These are phyloP conservation scores for Hortaea werneckii DNA, from an alignment of 2,329 filamentous ascomycete genomes.

Conservation along the genomic window DNA sequence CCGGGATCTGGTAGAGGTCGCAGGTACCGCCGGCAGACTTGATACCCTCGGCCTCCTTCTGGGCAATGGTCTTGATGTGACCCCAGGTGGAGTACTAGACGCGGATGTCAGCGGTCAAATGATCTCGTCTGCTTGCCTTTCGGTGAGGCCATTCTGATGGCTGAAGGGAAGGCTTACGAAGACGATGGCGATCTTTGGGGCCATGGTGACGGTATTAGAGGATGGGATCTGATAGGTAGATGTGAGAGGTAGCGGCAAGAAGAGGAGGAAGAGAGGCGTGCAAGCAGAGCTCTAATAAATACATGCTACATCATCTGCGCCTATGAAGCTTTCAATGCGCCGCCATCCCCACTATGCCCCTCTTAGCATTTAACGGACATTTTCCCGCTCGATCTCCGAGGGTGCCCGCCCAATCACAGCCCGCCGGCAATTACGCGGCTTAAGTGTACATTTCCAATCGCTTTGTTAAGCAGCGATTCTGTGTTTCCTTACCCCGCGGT, in stretches of 20 bases:
- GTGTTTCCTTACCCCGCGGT: too few relatives aligned
- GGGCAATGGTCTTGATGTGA: conserved; percentile 73
- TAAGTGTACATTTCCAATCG: background rate
- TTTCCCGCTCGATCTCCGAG: background rate
- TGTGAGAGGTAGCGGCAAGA: background rate
- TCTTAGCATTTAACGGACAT: background rate
- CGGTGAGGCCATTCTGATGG: too few relatives aligned
- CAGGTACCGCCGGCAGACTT: conserved; percentile 73
- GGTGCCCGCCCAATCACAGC: background rate
- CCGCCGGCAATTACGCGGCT: background rate
- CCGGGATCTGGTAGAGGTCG: conserved; percentile 77
- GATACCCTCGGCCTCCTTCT: conserved; percentile 85
- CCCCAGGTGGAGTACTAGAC: conserved; percentile 84
- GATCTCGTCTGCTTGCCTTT: too few relatives aligned
- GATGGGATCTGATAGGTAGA: background rate
- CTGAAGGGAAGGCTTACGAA: conserved; percentile 50
- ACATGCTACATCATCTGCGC: background rate
- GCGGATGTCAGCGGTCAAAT: too few relatives aligned
- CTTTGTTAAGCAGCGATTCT: too few relatives aligned
- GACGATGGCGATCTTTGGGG: conserved; percentile 84
- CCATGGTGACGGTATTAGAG: conserved; percentile 48
- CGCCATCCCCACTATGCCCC: background rate
- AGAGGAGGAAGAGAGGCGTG: background rate
- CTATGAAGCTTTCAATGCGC: background rate
- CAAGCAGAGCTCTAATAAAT: background rate